Percentiles rank a stretch among this genome's conserved stretches.
Conservation (phyloP, 1,284 basidiomycete species). For the Exobasidium cylindrosporum region DNA sequence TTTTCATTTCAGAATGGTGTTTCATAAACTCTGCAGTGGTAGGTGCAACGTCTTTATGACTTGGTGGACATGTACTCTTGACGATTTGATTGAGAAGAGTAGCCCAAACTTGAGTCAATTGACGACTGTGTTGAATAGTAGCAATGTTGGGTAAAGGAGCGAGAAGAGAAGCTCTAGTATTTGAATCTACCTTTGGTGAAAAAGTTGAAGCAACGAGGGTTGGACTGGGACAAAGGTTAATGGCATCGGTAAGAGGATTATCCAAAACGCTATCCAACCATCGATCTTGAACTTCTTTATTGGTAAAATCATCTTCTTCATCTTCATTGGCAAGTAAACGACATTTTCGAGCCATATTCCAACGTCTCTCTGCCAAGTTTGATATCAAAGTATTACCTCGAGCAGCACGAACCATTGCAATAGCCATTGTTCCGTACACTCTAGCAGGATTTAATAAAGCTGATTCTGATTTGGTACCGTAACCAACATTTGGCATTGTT, state of each 20-base stretch:
- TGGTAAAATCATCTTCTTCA: slow-evolving; percentile 5
- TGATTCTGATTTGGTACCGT: background rate
- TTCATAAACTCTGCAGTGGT: slow-evolving; percentile 19
- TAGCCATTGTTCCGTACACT: slow-evolving; percentile 29
- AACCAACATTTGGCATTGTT: slow-evolving; percentile 23
- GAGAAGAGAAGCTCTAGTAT: slow-evolving; percentile 17
- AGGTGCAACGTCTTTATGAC: background rate
- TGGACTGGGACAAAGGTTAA: slow-evolving; percentile 24
- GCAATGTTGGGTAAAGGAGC: slow-evolving; percentile 38
- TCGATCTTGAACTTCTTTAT: slow-evolving; percentile 1
- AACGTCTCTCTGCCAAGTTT: slow-evolving; percentile 24
- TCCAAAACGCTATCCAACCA: slow-evolving; percentile 39
- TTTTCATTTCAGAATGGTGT: slow-evolving; percentile 13
- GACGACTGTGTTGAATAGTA: slow-evolving; percentile 32
- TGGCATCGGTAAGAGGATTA: slow-evolving; percentile 31
- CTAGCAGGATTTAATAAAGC: slow-evolving; percentile 19
- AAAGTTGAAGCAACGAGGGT: slow-evolving; percentile 15
- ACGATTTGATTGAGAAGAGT: slow-evolving; percentile 34
- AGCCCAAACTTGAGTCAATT: slow-evolving; percentile 37
- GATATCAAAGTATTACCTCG: slow-evolving; percentile 25
- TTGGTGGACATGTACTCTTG: slow-evolving; percentile 27
- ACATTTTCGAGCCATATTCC: slow-evolving; percentile 27
- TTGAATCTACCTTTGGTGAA: slow-evolving; percentile 2
- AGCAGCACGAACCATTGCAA: slow-evolving; percentile 31
- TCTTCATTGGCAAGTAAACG: slow-evolving; percentile 15